Conservation (phyloP, 495 filamentous ascomycete genomes). For the Pyronema domesticum region DNA sequence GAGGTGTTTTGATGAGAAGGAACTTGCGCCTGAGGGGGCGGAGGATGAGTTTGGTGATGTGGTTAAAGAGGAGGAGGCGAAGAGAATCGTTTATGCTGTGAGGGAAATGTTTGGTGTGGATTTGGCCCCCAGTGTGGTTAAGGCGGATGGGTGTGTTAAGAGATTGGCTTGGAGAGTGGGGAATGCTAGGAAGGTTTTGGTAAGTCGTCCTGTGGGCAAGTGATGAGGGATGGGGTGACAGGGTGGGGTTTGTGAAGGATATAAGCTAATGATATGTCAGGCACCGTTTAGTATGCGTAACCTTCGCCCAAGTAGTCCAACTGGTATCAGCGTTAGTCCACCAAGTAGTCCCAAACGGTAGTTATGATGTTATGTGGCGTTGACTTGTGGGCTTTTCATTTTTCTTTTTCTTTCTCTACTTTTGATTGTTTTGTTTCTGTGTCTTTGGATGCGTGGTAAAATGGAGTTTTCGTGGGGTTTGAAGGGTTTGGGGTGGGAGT, state of each 20-base stretch:
- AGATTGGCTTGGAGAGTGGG: constrained; percentile 91
- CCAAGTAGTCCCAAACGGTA: no score
- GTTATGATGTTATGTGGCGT: no score
- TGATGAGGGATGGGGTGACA: background rate
- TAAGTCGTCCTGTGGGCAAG: constrained; percentile 31
- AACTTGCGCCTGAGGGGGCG: constrained; percentile 66
- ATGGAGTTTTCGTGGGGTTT: no score
- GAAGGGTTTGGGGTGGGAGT: no score
- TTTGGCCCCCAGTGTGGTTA: constrained; percentile 80
- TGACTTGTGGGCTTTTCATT: no score
- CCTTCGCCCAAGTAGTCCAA: background rate
- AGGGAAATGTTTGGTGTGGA: constrained; percentile 97
- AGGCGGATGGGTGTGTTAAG: constrained; percentile 75
- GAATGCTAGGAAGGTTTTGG: constrained; percentile 85
- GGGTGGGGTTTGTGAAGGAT: background rate
- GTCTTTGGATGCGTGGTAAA: no score
- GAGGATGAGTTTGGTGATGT: constrained; percentile 81
- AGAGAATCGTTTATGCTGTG: constrained; percentile 78
- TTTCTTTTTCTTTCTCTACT: no score
- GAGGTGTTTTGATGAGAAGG: constrained; percentile 88
- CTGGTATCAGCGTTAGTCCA: no score
- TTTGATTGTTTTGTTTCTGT: no score
- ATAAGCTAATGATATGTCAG: background rate
- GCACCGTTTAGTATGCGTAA: constrained; percentile 3
- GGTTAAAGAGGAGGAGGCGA: constrained; percentile 71